Base-by-base conservation (phyloP, 805 yeast genomes). In the Blastobotrys mokoenaii region DNA sequence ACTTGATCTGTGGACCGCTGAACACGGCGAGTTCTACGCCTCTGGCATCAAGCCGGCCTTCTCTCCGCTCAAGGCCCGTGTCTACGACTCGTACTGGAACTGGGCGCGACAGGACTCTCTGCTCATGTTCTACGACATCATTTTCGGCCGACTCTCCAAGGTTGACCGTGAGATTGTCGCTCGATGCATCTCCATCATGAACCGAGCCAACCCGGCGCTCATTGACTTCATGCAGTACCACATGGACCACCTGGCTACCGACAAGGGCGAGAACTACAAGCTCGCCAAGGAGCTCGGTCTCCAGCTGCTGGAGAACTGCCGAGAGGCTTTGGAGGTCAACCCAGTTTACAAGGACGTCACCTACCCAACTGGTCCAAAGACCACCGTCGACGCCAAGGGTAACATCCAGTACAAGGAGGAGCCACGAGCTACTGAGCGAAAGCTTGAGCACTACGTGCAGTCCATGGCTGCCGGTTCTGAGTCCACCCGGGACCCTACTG, bases 31-130 rank as follows among this genome's bases (percentile, higher is more conserved):
- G 59, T 81, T 81, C 61, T 93, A 89, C 65, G 89, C 96, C 41
- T 76, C 80, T 48, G 97, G 98, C 63, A 82, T 93, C 58, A 73
- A 80, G 54, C 96, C 97, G 36, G 79, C 82, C 3, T 93, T 93
- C 71, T 84, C 96, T 29, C 75, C 90, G 51, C 76, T 84, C 69
- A 93, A 93, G 73, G 95, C 97, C 25, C 84, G 98, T 72, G 80
- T 83, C 45, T 93, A 90, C 67, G 97, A 93, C 69, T 88, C 97
- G 17, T 88, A 89, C 69, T 93, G 98, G 98, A 94, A 94, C 69
- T 93, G 98, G 98, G 97, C 97, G 40, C 85, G 97, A 68, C 98
- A 93, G 73, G 96, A 93, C 65, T 84, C 93, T 50, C 72, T 93
- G 57, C 79, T 88, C 41, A 82, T 93, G 86, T 93, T 85, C 71